Evolutionary conservation across 179 eudicot genomes (phyloP), one percentile per base, ranked within the genome.

Genomic region (Dionaea muscipula): DNA sequence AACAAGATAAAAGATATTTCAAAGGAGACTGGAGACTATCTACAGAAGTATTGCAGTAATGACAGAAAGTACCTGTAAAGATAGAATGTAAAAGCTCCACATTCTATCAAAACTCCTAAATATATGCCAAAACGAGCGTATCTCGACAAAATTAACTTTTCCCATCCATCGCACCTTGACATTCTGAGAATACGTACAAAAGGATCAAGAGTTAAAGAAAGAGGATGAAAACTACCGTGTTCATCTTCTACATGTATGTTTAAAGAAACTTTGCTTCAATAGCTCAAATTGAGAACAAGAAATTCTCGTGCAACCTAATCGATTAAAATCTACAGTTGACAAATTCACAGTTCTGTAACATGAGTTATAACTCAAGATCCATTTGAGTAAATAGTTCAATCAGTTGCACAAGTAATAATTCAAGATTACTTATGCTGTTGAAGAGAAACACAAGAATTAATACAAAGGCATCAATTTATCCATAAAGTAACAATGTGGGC

Each of bases 101-200:
- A 82, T 74, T 61, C 89, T 67, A 51, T 82, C 85, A 52, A 79
- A 82, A 69, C 89, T 82, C 61, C 89, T 77, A 56, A 82, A 82
- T 21, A 82, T 73, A 57, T 82, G 89, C 82, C 78, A 82, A 67
- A 67, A 82, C 4, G 84, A 74, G 25, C 85, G 77, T 57, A 77
- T 79, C 77, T 82, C 89, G 47, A 82, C 82, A 66, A 82, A 82
- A 65, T 79, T 76, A 56, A 72, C 77, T 77, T 82, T 82, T 14
- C 85, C 89, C 39, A 78, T 75, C 80, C 85, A 72, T 47, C 81
- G 33, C 67, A 75, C 72, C 60, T 68, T 79, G 62, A 21, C 65
- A 47, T 76, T 84, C 84, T 81, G 67, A 27, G 37, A 22, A 18
- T 11, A 24, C 20, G 46, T 5, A 55, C 21, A n/a, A 55, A 28